phyloP scores from a whole-genome alignment of 495 filamentous ascomycete species.

The Penicillium canescens region DNA sequence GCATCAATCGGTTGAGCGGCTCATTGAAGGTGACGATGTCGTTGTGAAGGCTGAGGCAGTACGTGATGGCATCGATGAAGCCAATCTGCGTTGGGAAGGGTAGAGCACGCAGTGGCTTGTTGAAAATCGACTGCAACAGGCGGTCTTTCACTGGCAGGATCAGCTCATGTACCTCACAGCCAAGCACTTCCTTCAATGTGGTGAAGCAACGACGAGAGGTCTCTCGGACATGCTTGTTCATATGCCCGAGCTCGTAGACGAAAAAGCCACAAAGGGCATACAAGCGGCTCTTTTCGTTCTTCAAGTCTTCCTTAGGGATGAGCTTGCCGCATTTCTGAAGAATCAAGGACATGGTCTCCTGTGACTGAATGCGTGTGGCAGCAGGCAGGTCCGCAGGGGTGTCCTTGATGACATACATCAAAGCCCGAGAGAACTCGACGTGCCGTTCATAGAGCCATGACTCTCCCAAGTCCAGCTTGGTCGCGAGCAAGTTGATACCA shows the following conservation, averaged over 20 bases:
- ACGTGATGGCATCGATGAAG: constrained; percentile 95
- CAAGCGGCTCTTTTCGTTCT: constrained; percentile 63
- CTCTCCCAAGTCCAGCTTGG: constrained; percentile 78
- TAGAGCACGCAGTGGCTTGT: constrained; percentile 88
- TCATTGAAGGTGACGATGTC: constrained; percentile 90
- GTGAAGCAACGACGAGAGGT: constrained; percentile 78
- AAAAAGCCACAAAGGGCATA: constrained; percentile 78
- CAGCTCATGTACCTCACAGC: constrained; percentile 79
- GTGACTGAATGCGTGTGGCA: constrained; percentile 76
- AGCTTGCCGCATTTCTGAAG: constrained; percentile 72
- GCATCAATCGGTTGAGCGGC: constrained; percentile 80
- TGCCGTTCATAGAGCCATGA: constrained; percentile 79
- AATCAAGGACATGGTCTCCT: constrained; percentile 76
- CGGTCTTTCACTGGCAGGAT: constrained; percentile 85
- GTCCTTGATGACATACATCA: constrained; percentile 97
- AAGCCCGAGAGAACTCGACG: constrained; percentile 77
- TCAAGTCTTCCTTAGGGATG: constrained; percentile 72
- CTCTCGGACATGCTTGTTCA: constrained; percentile 90
- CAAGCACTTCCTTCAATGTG: constrained; percentile 74
- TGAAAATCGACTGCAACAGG: constrained; percentile 82
- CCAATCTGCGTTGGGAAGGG: constrained; percentile 94
- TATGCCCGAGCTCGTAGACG: constrained; percentile 83
- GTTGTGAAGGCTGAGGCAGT: constrained; percentile 81
- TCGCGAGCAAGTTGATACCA: constrained; percentile 81
- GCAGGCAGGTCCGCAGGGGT: constrained; percentile 90